Evolutionary conservation across 805 yeast genomes (phyloP).

Genomic region (Tetrapisispora pingtungensis): DNA sequence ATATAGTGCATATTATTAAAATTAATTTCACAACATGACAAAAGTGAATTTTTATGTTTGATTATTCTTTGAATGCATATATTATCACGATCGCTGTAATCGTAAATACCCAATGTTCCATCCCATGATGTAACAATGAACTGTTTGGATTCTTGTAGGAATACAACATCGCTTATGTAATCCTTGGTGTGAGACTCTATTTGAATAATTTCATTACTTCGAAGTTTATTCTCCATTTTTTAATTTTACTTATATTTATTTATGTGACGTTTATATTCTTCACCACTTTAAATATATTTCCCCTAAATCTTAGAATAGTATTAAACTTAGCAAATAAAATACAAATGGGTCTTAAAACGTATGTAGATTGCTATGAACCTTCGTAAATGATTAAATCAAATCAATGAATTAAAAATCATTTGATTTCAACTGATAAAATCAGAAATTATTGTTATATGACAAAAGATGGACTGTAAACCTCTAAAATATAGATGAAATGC

Average conservation of each 20-base stretch:
- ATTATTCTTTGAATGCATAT: slow-evolving; percentile 1
- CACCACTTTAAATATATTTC: too few relatives aligned
- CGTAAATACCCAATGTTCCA: slow-evolving; percentile 35
- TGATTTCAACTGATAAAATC: too few relatives aligned
- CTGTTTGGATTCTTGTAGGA: slow-evolving; percentile 22
- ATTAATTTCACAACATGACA: slow-evolving; percentile 11
- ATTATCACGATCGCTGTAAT: neutral
- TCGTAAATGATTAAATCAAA: too few relatives aligned
- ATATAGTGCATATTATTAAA: slow-evolving; percentile 10
- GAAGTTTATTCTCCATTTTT: neutral
- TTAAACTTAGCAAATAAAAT: too few relatives aligned
- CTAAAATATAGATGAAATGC: neutral
- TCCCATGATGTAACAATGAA: slow-evolving; percentile 54
- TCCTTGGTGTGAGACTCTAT: slow-evolving; percentile 14
- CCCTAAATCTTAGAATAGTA: too few relatives aligned
- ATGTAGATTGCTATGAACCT: too few relatives aligned
- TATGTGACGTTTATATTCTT: too few relatives aligned
- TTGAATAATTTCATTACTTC: slow-evolving; percentile 2
- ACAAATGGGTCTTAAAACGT: too few relatives aligned
- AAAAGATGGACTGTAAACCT: too few relatives aligned
- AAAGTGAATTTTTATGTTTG: slow-evolving; percentile 9
- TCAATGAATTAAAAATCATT: too few relatives aligned
- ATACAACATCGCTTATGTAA: slow-evolving; percentile 21
- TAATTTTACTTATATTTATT: neutral
- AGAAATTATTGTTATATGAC: too few relatives aligned